Conservation (phyloP, 202 grass and related monocot species). For the Brachypodium distachyon region DNA sequence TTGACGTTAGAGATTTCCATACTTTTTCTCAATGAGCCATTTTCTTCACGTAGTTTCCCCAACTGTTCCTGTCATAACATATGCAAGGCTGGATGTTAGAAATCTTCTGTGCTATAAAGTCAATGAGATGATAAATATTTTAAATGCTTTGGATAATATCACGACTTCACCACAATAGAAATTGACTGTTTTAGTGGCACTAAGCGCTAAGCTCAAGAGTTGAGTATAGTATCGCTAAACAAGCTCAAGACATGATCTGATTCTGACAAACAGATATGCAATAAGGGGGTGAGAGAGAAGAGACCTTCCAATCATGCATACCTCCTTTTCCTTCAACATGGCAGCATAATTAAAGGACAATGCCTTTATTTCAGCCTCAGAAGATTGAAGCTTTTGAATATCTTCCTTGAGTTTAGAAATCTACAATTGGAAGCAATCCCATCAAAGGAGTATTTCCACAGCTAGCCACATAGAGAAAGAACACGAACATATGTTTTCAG, state of each 20-base stretch:
- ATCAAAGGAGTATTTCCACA: background rate
- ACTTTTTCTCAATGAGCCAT: conserved; percentile 65
- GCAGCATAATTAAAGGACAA: conserved; percentile 93
- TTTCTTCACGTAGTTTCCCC: conserved; percentile 73
- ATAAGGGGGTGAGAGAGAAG: background rate
- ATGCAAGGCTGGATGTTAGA: conserved; percentile 4
- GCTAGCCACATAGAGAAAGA: background rate
- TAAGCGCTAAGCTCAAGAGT: background rate
- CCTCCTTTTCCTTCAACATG: conserved; percentile 93
- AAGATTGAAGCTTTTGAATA: conserved; percentile 80
- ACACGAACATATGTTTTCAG: background rate
- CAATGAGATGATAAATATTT: background rate
- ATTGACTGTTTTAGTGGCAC: background rate
- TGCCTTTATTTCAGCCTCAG: conserved; percentile 84
- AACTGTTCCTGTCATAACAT: conserved; percentile 69
- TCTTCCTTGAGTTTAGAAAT: conserved; percentile 78
- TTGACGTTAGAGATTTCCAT: conserved; percentile 43
- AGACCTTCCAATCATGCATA: conserved; percentile 21
- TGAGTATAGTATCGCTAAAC: background rate
- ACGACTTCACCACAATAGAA: background rate
- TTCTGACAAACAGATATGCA: background rate
- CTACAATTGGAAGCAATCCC: conserved; percentile 28
- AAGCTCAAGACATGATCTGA: background rate
- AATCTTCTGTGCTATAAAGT: background rate
- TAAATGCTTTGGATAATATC: no score